Evolutionary conservation across 768 basidiomycete species (phyloP).

Genomic region (Calocera viscosa): DNA sequence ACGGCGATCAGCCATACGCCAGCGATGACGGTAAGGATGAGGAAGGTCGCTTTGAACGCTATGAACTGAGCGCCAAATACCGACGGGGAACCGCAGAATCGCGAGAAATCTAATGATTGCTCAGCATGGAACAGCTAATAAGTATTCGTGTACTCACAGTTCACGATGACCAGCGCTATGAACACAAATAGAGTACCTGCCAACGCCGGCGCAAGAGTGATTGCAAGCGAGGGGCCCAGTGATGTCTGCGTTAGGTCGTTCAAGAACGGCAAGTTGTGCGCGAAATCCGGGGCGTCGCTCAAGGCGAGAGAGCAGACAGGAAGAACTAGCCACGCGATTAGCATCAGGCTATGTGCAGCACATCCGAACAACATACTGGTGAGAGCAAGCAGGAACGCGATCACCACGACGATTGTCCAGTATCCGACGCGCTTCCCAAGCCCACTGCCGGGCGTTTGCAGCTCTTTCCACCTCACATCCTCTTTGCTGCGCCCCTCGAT

Average conservation of each 20-base stretch:
- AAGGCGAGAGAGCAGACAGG: slow-evolving; percentile 57
- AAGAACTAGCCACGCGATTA: slow-evolving; percentile 38
- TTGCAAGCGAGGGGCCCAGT: slow-evolving; percentile 46
- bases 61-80: slow-evolving; percentile 49
- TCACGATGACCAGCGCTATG: slow-evolving; percentile 40
- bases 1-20: slow-evolving; percentile 51
- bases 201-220: slow-evolving; percentile 54
- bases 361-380: slow-evolving; percentile 39
- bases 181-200: slow-evolving; percentile 46
- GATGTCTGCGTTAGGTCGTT: slow-evolving; percentile 29
- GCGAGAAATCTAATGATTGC: slow-evolving; percentile 36
- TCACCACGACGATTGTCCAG: slow-evolving; percentile 44
- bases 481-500: slow-evolving; percentile 75
- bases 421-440: slow-evolving; percentile 37
- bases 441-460: slow-evolving; percentile 45
- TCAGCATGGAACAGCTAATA: slow-evolving; percentile 5
- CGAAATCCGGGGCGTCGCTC: slow-evolving; percentile 57
- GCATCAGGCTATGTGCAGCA: slow-evolving; percentile 5
- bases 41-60: slow-evolving; percentile 53
- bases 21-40: slow-evolving; percentile 40
- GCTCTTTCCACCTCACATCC: slow-evolving; percentile 67
- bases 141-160: slow-evolving; percentile 36
- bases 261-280: slow-evolving; percentile 58
- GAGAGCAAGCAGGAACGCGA: slow-evolving; percentile 41
- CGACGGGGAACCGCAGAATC: slow-evolving; percentile 46